Evolutionary conservation across 106 monocot species (phyloP), one percentile per base, ranked within the genome.

Genomic region (Apostasia shenzhenica): DNA sequence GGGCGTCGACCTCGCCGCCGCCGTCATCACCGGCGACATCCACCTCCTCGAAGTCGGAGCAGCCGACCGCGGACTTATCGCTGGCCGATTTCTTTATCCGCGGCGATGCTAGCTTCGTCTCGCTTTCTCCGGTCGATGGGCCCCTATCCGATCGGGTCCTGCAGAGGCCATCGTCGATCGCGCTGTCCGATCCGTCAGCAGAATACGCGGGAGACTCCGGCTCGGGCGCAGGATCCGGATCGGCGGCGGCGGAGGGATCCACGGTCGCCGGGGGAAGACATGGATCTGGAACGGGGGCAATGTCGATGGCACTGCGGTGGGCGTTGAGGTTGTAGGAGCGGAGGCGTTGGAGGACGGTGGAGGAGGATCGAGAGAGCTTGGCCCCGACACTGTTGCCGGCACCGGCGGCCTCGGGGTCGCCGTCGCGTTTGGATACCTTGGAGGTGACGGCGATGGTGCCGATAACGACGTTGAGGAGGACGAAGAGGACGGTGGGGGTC

Each of bases 1-100:
- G 75, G 7, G 88, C 85, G 52, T 88, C 92, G 42, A 92, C 92
- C 72, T 85, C 52, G 39, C 67, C 66, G 41, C 61, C 67, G 37
- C 61, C 26, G 46, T 37, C 54, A 14, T 45, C 53, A 37, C 39
- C 59, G 48, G 48, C 59, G 71, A 40, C 68, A 44, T n/a, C 26
- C 64, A 39, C 73, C 48, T 37, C 68, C 48, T 3, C 47, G 6
- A 48, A 57, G 2, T 67, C 76, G 55, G 59, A 53, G 49, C 58
- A 46, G 41, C 43, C 12, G 70, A 70, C 54, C 0, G 59, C 54
- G 3, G 67, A 43, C 40, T 43, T 63, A 41, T 58, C 14, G 6
- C 62, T 71, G 2, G 69, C 70, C 55, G 70, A 67, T 57, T 62
- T 73, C 48, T 69, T 70, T 63, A 80, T 55, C 70, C 59, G 70